Percentiles rank a stretch among this genome's conserved stretches.
phyloP scores from a whole-genome alignment of 2,329 filamentous ascomycete species.

The Ambrosiella cleistominuta region DNA sequence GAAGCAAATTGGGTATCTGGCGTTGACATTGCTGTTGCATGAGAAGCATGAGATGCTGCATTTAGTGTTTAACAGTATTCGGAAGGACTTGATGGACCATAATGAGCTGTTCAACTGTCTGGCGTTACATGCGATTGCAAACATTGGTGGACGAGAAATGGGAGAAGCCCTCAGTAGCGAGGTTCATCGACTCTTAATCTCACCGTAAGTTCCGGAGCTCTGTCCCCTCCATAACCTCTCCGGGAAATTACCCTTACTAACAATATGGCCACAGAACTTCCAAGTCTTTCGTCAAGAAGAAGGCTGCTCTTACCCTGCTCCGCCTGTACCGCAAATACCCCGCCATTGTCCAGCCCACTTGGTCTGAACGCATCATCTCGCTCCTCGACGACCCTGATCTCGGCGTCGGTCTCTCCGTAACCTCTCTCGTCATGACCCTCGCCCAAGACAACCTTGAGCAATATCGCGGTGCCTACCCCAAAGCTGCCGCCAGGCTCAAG shows the following conservation, averaged over 20 bases:
- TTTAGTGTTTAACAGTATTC: slow-evolving; percentile 93
- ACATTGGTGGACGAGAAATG: slow-evolving; percentile 93
- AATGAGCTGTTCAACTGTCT: slow-evolving; percentile 97
- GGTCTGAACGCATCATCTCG: slow-evolving; percentile 96
- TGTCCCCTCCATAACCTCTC: too few relatives aligned
- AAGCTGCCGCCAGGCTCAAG: slow-evolving; percentile 78
- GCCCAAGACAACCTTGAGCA: slow-evolving; percentile 88
- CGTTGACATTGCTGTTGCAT: slow-evolving; percentile 91
- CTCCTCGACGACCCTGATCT: slow-evolving; percentile 94
- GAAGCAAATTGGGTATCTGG: slow-evolving; percentile 97
- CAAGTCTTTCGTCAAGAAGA: slow-evolving; percentile 98
- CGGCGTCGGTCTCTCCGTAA: slow-evolving; percentile 86
- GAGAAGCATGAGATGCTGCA: slow-evolving; percentile 93
- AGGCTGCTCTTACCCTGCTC: slow-evolving; percentile 83
- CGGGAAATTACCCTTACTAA: not conserved
- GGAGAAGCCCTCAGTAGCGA: slow-evolving; percentile 82
- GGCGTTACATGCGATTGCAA: slow-evolving; percentile 91
- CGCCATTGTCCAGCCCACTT: slow-evolving; percentile 85
- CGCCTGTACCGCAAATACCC: slow-evolving; percentile 89
- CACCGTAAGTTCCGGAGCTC: slow-evolving; percentile 46
- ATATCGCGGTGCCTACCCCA: slow-evolving; percentile 87
- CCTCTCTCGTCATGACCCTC: slow-evolving; percentile 83
- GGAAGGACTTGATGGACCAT: slow-evolving; percentile 84
- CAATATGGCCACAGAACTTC: slow-evolving; percentile 33
- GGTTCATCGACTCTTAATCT: slow-evolving; percentile 85